Evolutionary conservation across 179 eudicot genomes (phyloP).

Genomic region (Silene vulgaris): DNA sequence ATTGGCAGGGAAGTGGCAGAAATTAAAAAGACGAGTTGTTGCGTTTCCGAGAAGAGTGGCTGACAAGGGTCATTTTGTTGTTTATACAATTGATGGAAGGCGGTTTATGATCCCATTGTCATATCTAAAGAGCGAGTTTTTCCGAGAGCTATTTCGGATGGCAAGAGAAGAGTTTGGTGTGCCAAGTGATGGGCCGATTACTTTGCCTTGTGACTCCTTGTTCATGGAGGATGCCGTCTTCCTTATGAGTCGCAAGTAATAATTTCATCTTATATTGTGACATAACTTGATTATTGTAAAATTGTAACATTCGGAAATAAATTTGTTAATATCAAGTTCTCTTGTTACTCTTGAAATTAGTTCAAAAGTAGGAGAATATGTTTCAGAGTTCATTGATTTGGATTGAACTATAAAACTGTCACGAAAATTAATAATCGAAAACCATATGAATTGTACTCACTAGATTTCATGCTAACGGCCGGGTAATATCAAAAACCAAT

Average conservation of each 20-base stretch:
- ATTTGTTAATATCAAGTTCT: not conserved
- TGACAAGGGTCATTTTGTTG: slow-evolving; percentile 41
- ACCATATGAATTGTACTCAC: not conserved
- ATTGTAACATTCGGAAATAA: not conserved
- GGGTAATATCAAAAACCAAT: no score
- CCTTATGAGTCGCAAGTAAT: not conserved
- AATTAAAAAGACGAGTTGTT: slow-evolving; percentile 16
- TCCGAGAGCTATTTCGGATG: slow-evolving; percentile 41
- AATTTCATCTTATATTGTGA: not conserved
- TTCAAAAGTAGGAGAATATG: not conserved
- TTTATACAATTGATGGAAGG: slow-evolving; percentile 33
- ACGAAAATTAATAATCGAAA: no score
- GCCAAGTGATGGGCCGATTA: slow-evolving; percentile 31
- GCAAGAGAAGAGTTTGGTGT: slow-evolving; percentile 46
- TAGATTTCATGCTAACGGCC: no score
- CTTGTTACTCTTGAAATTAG: not conserved
- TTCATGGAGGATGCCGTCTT: slow-evolving; percentile 30
- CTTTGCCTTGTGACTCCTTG: slow-evolving; percentile 36
- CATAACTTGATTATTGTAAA: not conserved
- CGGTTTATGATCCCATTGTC: slow-evolving; percentile 41
- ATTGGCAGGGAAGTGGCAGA: slow-evolving; percentile 26
- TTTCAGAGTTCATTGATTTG: no score
- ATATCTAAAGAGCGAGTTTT: slow-evolving; percentile 28
- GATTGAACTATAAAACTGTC: not conserved
- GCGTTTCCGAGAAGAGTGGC: slow-evolving; percentile 20